These are phyloP conservation scores for Clonostachys sp. DNA, from an alignment of 2,329 filamentous ascomycete species.

Conservation along the genomic window DNA sequence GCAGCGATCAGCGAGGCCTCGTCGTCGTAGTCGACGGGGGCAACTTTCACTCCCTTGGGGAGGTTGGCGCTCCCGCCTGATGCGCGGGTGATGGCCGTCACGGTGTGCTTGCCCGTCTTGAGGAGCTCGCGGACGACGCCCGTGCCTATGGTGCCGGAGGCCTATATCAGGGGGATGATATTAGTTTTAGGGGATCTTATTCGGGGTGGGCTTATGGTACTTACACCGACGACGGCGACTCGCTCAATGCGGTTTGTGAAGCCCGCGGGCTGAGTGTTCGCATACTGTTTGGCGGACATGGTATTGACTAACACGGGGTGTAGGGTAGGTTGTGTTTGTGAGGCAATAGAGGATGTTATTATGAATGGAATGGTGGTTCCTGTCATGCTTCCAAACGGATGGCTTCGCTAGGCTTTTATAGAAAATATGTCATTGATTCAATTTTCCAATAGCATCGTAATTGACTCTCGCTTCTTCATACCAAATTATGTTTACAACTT, in stretches of 20 bases:
- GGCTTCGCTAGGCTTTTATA: no score
- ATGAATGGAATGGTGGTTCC: no score
- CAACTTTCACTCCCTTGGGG: conserved; percentile 34
- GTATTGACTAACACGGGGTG: neutral
- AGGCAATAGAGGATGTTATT: no score
- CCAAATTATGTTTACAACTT: no score
- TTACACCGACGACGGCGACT: conserved; percentile 42
- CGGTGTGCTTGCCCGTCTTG: conserved; percentile 39
- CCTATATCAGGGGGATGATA: conserved; percentile 16
- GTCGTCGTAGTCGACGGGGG: conserved; percentile 37
- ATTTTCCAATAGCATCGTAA: no score
- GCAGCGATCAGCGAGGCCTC: conserved; percentile 36
- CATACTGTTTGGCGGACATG: conserved; percentile 10
- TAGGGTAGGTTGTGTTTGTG: no score
- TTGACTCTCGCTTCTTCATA: no score
- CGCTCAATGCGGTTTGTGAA: conserved; percentile 35
- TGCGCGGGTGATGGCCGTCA: conserved; percentile 47
- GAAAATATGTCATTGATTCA: no score
- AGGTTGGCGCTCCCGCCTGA: conserved; percentile 29
- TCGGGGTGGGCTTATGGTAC: conserved; percentile 13
- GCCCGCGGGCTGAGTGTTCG: conserved; percentile 25
- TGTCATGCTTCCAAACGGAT: no score
- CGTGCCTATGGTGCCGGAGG: conserved; percentile 32
- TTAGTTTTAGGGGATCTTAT: neutral
- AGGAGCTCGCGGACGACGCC: conserved; percentile 36